Conservation (phyloP, 2,329 filamentous ascomycete genomes). For the Fusarium phyllophilum region DNA sequence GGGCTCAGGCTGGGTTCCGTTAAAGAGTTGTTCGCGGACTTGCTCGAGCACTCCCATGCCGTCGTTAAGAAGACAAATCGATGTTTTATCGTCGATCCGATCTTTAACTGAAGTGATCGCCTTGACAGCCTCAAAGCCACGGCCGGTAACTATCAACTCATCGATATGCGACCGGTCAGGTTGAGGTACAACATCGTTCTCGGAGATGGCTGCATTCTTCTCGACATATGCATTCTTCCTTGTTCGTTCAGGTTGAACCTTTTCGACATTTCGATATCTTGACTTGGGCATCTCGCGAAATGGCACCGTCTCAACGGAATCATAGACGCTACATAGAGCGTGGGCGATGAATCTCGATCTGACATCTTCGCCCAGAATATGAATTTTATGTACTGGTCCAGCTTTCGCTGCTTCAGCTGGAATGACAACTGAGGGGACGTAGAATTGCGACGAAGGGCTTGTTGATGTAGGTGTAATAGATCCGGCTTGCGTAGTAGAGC, state of each 20-base stretch:
- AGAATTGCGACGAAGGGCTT: constrained; percentile 41
- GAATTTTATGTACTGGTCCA: constrained; percentile 52
- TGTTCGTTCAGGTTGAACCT: constrained; percentile 28
- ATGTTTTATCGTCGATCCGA: constrained; percentile 73
- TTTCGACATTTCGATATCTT: constrained; percentile 48
- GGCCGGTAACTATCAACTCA: constrained; percentile 74
- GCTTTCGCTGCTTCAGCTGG: constrained; percentile 46
- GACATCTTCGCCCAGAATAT: constrained; percentile 55
- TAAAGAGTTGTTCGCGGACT: constrained; percentile 77
- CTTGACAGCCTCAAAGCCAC: constrained; percentile 62
- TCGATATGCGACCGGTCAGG: constrained; percentile 67
- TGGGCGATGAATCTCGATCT: constrained; percentile 55
- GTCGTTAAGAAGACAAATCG: constrained; percentile 81
- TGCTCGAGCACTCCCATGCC: constrained; percentile 87
- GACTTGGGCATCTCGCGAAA: constrained; percentile 40
- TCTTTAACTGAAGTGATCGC: constrained; percentile 70
- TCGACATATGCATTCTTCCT: constrained; percentile 34
- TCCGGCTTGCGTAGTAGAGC: constrained; percentile 8
- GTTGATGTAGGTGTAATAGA: constrained; percentile 24
- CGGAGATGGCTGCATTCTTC: constrained; percentile 29
- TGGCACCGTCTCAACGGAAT: constrained; percentile 52
- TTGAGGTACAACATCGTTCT: background rate
- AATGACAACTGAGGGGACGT: constrained; percentile 52
- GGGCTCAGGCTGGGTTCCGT: constrained; percentile 71
- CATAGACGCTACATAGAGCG: constrained; percentile 54